These are phyloP conservation scores for Talaromyces sp. DNA, from an alignment of 2,329 filamentous ascomycete genomes.

Conservation along the genomic window DNA sequence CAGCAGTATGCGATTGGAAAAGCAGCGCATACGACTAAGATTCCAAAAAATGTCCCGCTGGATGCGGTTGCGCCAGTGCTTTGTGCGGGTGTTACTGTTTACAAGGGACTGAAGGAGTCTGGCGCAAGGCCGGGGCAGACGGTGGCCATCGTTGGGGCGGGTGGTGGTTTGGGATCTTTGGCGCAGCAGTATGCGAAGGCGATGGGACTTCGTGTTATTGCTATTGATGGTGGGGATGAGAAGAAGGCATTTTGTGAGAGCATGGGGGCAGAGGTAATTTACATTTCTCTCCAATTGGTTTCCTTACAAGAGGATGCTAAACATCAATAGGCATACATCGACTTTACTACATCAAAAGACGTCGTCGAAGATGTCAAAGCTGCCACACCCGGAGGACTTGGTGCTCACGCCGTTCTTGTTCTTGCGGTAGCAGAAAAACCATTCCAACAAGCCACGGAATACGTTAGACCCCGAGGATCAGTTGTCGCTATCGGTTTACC, in stretches of 20 bases:
- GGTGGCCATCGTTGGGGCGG: slow-evolving; percentile 81
- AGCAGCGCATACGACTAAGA: slow-evolving; percentile 76
- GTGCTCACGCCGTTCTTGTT: slow-evolving; percentile 82
- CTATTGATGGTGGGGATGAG: slow-evolving; percentile 77
- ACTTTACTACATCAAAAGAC: slow-evolving; percentile 74
- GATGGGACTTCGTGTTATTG: slow-evolving; percentile 78
- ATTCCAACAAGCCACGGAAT: slow-evolving; percentile 89
- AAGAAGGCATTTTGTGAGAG: slow-evolving; percentile 65
- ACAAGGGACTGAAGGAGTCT: slow-evolving; percentile 85
- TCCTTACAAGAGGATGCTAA: neutral
- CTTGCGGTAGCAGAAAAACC: slow-evolving; percentile 86
- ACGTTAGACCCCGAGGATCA: slow-evolving; percentile 76
- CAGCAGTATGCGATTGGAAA: slow-evolving; percentile 89
- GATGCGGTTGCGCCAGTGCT: slow-evolving; percentile 76
- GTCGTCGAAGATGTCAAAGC: slow-evolving; percentile 80
- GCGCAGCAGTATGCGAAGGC: slow-evolving; percentile 87
- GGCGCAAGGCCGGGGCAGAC: slow-evolving; percentile 69
- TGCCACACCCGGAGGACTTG: slow-evolving; percentile 73
- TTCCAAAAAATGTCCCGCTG: slow-evolving; percentile 72
- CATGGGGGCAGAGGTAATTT: slow-evolving; percentile 60
- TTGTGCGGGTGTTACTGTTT: slow-evolving; percentile 83
- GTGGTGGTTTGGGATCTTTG: slow-evolving; percentile 75
- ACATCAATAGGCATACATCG: slow-evolving; percentile 62
- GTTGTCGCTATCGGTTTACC: slow-evolving; percentile 90
- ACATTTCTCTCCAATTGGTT: neutral